Base-by-base conservation (phyloP, 2,329 filamentous ascomycete species). In the Pyrenochaeta sp. region DNA sequence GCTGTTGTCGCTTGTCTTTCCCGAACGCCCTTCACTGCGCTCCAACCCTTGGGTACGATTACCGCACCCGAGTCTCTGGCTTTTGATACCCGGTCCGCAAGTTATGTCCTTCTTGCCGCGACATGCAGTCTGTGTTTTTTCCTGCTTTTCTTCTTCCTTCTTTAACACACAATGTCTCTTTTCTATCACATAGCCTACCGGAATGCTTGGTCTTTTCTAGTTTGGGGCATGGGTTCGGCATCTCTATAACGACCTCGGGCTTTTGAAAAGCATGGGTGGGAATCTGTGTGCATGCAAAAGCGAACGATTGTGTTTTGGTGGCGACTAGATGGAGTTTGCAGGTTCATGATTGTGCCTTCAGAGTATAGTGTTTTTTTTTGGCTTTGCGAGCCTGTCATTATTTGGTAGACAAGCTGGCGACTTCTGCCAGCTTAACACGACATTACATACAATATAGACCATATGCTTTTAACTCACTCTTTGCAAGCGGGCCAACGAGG, bases 1-100 rank as follows among this genome's bases (percentile, higher is more conserved):
- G 63, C 56, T 40, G 43, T 43, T 21, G 41, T 51, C 39, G 48
- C 48, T 42, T 49, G 20, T 41, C 17, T 42, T 27, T 27, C 23
- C 23, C 23, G 23, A 36, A 43, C 33, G 45, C 7, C 1, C 14
- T 31, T 33, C 36, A 21, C 31, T 40, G 4, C 40, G 3, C 11
- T 30, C 4, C 15, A 30, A 30, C 6, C 11, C 23, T 27, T 27
- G 23, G 23, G 23, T 27, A 27, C 23, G 23, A 27, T 27, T 27
- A 9, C 23, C 23, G 23, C 23, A 27, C 23, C 23, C 23, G 23
- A 27, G 9, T 27, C 23, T 27, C 23, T 27, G 23, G 23, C 23
- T 27, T 23, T 56, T 49, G 58, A 61, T 61, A 61, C 52, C 58
- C 55, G 15, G 51, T 55, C 32, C 47, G 52, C 58, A 58, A 61